Conservation (phyloP, 2,329 filamentous ascomycete genomes). For the Dothiorella sarmentorum region DNA sequence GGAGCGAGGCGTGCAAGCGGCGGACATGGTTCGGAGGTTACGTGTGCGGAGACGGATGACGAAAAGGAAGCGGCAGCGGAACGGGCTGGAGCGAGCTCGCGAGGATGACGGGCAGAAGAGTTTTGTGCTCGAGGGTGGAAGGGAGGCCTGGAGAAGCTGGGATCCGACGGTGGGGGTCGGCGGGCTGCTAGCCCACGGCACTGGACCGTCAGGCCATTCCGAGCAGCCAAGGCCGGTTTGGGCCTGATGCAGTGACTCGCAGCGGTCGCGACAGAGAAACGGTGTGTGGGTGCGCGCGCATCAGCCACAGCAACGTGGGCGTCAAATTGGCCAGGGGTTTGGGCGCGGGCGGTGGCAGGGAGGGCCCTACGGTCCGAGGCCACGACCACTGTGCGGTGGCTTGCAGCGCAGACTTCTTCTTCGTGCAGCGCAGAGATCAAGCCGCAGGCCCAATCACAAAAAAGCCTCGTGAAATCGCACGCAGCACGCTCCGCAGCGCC, state of each 20-base stretch:
- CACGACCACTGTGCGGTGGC: slow-evolving; percentile 11
- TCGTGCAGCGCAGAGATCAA: slow-evolving; percentile 4
- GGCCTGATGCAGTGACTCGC: slow-evolving; percentile 11
- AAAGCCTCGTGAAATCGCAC: slow-evolving; percentile 11
- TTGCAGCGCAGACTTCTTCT: slow-evolving; percentile 8
- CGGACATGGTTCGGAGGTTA: slow-evolving; percentile 10
- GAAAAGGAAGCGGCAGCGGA: slow-evolving; percentile 4
- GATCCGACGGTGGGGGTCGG: slow-evolving; percentile 6
- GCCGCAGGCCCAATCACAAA: slow-evolving; percentile 7
- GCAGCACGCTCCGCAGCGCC: neutral
- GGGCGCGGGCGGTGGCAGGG: slow-evolving; percentile 3
- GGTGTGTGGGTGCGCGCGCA: neutral
- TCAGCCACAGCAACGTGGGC: slow-evolving; percentile 15
- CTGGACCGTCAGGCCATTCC: too few relatives aligned
- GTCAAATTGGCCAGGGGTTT: slow-evolving; percentile 14
- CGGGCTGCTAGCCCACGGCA: slow-evolving; percentile 1
- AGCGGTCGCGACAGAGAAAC: slow-evolving; percentile 3
- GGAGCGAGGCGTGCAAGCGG: slow-evolving; percentile 6
- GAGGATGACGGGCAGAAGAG: slow-evolving; percentile 13
- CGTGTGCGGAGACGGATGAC: slow-evolving; percentile 4
- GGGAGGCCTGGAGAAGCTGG: slow-evolving; percentile 5
- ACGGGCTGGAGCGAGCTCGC: neutral
- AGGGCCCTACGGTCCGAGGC: neutral
- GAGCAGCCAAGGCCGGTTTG: too few relatives aligned
- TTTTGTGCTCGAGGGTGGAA: neutral